phyloP scores from a whole-genome alignment of 768 basidiomycete species.

The Pilatotrama ljubarskyi region DNA sequence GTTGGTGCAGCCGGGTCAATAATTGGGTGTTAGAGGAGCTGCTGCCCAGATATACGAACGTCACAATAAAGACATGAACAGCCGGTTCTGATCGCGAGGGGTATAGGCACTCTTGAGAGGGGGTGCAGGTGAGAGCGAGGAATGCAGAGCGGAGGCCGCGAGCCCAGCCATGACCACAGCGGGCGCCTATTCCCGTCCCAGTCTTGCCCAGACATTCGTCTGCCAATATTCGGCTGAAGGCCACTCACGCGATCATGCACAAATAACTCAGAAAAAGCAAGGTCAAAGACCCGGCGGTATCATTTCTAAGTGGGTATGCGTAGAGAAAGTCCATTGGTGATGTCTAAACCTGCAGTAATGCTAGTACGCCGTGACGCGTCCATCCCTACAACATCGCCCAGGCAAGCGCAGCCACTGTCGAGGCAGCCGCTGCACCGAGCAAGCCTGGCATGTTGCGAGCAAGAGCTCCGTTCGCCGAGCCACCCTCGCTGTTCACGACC shows the following conservation, averaged over 20 bases:
- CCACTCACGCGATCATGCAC: background rate
- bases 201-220: no score
- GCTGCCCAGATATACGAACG: background rate
- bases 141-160: background rate
- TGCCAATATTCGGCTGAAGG: no score
- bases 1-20: background rate
- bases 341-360: background rate
- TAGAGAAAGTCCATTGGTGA: background rate
- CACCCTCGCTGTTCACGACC: background rate
- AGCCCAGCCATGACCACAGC: background rate
- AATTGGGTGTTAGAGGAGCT: background rate
- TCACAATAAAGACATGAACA: background rate
- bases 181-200: background rate
- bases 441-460: background rate
- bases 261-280: background rate
- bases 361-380: background rate
- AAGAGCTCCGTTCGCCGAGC: background rate
- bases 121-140: background rate
- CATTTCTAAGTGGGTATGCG: background rate
- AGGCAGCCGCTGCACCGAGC: background rate
- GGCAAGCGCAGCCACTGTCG: background rate
- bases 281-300: background rate
- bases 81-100: background rate
- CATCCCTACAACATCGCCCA: conserved; percentile 3
- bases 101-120: background rate